Percentiles rank a stretch among this genome's conserved stretches.
Conservation (phyloP, 352 stramenopile genomes). For the Globisporangium nunn region DNA sequence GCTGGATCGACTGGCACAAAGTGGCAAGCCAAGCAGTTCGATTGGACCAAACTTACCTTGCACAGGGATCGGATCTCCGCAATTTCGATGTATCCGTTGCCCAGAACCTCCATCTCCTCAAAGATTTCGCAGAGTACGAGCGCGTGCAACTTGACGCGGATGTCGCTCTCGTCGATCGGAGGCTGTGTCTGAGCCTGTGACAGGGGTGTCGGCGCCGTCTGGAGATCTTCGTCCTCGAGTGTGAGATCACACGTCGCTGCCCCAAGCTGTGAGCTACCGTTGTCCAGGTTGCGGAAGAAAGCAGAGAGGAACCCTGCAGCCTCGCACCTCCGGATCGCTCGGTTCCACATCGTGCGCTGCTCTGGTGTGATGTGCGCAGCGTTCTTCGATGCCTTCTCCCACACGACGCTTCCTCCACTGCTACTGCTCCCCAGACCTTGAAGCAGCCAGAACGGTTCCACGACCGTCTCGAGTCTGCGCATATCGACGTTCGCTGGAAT, state of each 20-base stretch:
- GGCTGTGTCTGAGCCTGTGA: not conserved
- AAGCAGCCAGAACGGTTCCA: constrained; percentile 50
- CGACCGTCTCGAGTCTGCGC: constrained; percentile 20
- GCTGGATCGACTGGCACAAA: too few relatives aligned
- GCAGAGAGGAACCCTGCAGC: constrained; percentile 23
- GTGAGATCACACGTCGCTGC: not conserved
- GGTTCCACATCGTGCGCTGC: constrained; percentile 57
- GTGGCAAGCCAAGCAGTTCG: not conserved
- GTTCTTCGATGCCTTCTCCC: constrained; percentile 2
- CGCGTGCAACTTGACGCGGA: constrained; percentile 28
- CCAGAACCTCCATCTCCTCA: constrained; percentile 54
- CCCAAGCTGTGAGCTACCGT: not conserved
- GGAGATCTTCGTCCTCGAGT: not conserved
- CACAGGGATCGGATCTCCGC: constrained; percentile 56
- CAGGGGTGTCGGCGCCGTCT: not conserved
- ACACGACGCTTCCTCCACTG: not conserved
- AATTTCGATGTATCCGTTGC: constrained; percentile 60
- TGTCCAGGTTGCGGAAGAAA: constrained; percentile 6
- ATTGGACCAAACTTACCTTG: constrained; percentile 19
- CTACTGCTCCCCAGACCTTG: not conserved
- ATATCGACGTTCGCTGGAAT: constrained; percentile 20
- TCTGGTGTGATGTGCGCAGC: constrained; percentile 14
- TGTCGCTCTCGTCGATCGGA: constrained; percentile 8
- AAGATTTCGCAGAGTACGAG: constrained; percentile 58
- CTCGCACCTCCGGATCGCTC: constrained; percentile 48